These are phyloP conservation scores for Colletotrichum kahawae DNA, from an alignment of 2,329 filamentous ascomycete species.

Conservation along the genomic window DNA sequence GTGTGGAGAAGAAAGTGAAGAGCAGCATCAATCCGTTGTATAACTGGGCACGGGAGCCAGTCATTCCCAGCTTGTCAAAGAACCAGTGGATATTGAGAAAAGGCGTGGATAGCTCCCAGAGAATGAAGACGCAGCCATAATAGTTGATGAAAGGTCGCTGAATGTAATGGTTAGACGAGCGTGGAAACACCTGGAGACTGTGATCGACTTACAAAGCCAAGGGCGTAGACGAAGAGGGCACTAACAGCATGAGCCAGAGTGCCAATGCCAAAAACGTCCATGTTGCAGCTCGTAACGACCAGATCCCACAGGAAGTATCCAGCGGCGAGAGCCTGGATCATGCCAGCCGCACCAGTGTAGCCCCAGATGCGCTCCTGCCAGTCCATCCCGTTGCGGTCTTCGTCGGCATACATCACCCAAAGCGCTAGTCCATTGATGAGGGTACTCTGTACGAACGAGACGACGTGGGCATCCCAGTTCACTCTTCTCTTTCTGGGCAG, in stretches of 20 bases:
- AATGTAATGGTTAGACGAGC: conserved; percentile 7
- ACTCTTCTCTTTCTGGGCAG: conserved; percentile 66
- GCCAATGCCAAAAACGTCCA: conserved; percentile 76
- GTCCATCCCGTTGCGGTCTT: conserved; percentile 70
- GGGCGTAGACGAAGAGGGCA: conserved; percentile 74
- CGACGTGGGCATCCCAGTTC: conserved; percentile 87
- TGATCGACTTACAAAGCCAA: conserved; percentile 74
- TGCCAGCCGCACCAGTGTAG: conserved; percentile 73
- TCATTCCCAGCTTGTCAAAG: conserved; percentile 84
- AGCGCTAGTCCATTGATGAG: conserved; percentile 76
- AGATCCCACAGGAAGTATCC: conserved; percentile 90
- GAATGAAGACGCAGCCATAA: conserved; percentile 80
- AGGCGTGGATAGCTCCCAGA: conserved; percentile 85
- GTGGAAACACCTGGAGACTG: conserved; percentile 8
- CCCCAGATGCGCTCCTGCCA: conserved; percentile 76
- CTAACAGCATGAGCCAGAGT: conserved; percentile 79
- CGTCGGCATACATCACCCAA: conserved; percentile 73
- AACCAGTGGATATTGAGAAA: conserved; percentile 94
- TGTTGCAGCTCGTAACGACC: conserved; percentile 68
- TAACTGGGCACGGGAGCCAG: conserved; percentile 74
- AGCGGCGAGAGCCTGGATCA: conserved; percentile 77
- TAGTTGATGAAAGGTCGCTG: conserved; percentile 86
- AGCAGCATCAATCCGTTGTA: conserved; percentile 79
- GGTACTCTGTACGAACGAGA: conserved; percentile 79
- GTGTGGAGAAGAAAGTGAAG: conserved; percentile 76